Conservation (phyloP, 805 yeast genomes). For the Saturnispora sekii region DNA sequence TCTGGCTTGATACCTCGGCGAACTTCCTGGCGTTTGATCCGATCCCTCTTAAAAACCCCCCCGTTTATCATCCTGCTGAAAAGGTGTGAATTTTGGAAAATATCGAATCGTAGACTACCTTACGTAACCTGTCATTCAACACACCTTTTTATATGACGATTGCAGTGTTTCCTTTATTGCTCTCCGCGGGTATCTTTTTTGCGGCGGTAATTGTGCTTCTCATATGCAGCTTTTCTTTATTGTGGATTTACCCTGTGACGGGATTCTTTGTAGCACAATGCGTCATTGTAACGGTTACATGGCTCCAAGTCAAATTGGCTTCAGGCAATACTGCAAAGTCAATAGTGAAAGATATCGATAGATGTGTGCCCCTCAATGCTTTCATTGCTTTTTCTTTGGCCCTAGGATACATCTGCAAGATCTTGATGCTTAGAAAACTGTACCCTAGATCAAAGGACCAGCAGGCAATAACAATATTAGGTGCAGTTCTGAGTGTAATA, state of each 20-base stretch:
- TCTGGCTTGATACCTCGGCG: neutral
- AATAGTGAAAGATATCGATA: neutral
- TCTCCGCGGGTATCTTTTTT: neutral
- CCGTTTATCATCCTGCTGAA: neutral
- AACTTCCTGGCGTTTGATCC: neutral
- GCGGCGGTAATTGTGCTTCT: neutral
- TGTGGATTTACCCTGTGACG: neutral
- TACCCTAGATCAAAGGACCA: conserved; percentile 5
- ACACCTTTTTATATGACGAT: neutral
- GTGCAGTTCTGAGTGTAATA: neutral
- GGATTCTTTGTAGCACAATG: neutral
- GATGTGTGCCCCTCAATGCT: conserved; percentile 1
- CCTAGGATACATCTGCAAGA: neutral
- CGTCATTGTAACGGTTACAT: neutral
- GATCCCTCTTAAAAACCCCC: neutral
- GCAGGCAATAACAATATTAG: neutral
- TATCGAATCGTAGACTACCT: neutral
- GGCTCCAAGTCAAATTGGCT: conserved; percentile 1
- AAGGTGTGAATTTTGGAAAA: neutral
- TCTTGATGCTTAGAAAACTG: neutral
- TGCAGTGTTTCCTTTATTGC: conserved; percentile 1
- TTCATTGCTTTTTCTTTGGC: neutral
- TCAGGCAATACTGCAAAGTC: neutral
- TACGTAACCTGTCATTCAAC: neutral
- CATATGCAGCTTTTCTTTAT: neutral